phyloP scores from a whole-genome alignment of 352 stramenopile species.

The Thalassiosira mediterranea region DNA sequence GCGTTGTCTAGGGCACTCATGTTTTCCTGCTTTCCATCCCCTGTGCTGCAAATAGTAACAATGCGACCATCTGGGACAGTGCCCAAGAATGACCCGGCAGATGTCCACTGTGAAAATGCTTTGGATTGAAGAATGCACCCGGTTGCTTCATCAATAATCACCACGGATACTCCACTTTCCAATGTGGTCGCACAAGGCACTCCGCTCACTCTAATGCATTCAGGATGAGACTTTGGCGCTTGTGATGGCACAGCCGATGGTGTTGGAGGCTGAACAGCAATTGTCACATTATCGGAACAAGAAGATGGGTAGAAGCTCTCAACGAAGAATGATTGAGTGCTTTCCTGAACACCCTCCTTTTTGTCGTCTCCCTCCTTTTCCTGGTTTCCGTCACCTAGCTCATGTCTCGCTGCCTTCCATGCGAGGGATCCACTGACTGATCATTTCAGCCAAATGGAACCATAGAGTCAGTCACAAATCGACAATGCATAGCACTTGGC shows the following conservation, averaged over 20 bases:
- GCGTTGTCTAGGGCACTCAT: not conserved
- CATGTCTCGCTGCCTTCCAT: constrained; percentile 69
- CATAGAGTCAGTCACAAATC: not conserved
- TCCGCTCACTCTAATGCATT: constrained; percentile 43
- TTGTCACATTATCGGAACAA: constrained; percentile 22
- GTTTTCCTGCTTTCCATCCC: constrained; percentile 4
- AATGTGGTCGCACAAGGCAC: constrained; percentile 51
- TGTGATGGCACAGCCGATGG: constrained; percentile 18
- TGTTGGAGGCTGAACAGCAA: constrained; percentile 20
- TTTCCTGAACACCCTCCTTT: constrained; percentile 6
- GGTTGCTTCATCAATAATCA: constrained; percentile 65
- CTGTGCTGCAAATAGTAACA: constrained; percentile 55
- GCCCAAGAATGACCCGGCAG: constrained; percentile 55
- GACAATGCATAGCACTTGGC: not conserved
- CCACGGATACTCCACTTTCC: constrained; percentile 56
- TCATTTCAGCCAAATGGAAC: too few relatives aligned
- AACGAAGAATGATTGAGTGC: constrained; percentile 57
- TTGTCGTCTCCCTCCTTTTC: constrained; percentile 17
- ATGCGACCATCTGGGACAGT: constrained; percentile 58
- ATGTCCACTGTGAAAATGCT: constrained; percentile 58
- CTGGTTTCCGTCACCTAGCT: constrained; percentile 50
- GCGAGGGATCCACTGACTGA: constrained; percentile 64
- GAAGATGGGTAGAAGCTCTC: constrained; percentile 58
- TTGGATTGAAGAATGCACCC: constrained; percentile 77
- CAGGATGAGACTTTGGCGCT: too few relatives aligned